phyloP scores from a whole-genome alignment of 345 rosid species.

The Geranium brycei region DNA sequence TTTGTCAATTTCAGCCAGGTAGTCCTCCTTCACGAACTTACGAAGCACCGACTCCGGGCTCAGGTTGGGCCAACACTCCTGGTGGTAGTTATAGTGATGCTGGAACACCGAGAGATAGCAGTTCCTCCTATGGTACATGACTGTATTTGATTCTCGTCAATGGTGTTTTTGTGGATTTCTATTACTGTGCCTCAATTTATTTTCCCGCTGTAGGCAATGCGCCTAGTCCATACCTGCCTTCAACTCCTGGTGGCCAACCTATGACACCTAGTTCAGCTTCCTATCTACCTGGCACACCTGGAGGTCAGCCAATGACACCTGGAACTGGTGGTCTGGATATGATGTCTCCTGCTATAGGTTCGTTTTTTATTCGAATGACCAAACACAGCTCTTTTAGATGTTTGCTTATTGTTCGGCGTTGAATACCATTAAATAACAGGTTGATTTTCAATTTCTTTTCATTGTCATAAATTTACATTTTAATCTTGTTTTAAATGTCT shows the following conservation, averaged over 20 bases:
- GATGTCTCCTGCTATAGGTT: constrained; percentile 89
- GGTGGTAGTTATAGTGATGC: constrained; percentile 81
- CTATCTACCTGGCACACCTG: constrained; percentile 91
- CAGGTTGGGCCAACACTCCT: constrained; percentile 86
- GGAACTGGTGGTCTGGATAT: constrained; percentile 69
- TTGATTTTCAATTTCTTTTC: neutral
- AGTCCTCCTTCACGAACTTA: constrained; percentile 80
- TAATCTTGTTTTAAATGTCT: too few species aligned
- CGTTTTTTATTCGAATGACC: neutral
- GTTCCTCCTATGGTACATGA: constrained; percentile 53
- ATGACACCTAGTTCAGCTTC: constrained; percentile 77
- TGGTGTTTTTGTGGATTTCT: neutral
- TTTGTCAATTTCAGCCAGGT: constrained; percentile 46
- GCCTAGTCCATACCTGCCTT: constrained; percentile 88
- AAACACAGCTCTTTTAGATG: neutral
- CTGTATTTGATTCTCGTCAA: constrained; percentile 2
- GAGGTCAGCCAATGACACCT: constrained; percentile 99
- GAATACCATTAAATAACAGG: neutral
- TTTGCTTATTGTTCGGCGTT: neutral
- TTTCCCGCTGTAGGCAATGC: constrained; percentile 54
- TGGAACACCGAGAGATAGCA: constrained; percentile 82
- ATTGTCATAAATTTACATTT: neutral
- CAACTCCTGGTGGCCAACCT: constrained; percentile 83
- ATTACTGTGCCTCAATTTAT: neutral
- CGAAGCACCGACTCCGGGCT: constrained; percentile 95